Base-by-base conservation (phyloP, 805 yeast genomes). In the Saccharomycopsis sp. region DNA sequence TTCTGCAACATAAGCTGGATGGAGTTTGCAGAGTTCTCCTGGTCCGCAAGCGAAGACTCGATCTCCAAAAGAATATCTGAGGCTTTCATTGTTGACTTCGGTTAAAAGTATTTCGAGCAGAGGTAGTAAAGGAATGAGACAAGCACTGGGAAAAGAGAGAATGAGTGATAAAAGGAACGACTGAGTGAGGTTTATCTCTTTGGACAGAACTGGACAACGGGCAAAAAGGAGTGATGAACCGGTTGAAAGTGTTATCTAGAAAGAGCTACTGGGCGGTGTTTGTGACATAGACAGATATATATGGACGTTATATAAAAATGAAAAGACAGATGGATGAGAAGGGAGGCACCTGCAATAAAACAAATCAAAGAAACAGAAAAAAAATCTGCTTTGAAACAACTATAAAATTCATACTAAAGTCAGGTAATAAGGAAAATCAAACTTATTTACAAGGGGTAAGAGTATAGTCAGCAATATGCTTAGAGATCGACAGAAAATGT, bases 41-140 rank as follows among this genome's bases (percentile, higher is more conserved):
- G 59, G 24, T 59, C 62, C 9, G 62, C 59, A 37, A 59, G 37
- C 2, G 62, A 59, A 15, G 60, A 56, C 55, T 59, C 62, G 21
- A 59, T 56, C 41, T 59, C 62, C 34, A 58, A 37, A 3, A 58
- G 48, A 9, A 58, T 57, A n/a, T 57, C 61, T 18, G 59, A 55
- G 52, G 56, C 44, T 24, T 29, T 46, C 48, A 44, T 44, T 16
- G 48, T 44, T n/a, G n/a, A n/a, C n/a, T n/a, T n/a, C n/a, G n/a
- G n/a, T n/a, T n/a, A n/a, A n/a, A n/a, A n/a, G 48, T 16, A 16
- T 44, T 44, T n/a, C n/a, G n/a, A n/a, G n/a, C n/a, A n/a, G n/a
- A n/a, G n/a, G n/a, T n/a, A n/a, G n/a, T n/a, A n/a, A n/a, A n/a
- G n/a, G n/a, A n/a, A n/a, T n/a, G n/a, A n/a, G n/a, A n/a, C n/a